Percentiles rank a stretch among this genome's conserved stretches.
Conservation (phyloP, 257 asterid species). For the Rauvolfia tetraphylla region DNA sequence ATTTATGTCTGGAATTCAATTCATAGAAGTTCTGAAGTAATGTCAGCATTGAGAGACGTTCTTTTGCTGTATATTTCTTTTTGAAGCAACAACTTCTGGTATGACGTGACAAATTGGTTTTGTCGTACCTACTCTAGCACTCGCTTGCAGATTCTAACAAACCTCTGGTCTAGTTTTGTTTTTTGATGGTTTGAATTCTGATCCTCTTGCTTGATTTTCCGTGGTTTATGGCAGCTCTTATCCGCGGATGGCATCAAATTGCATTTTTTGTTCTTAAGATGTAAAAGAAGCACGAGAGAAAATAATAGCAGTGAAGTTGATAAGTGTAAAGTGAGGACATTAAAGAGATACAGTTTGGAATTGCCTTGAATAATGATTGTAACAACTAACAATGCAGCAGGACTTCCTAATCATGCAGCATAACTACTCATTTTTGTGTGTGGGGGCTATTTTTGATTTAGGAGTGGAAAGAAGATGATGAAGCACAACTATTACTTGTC, state of each 20-base stretch:
- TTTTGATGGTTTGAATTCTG: not conserved
- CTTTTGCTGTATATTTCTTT: not conserved
- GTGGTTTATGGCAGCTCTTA: not conserved
- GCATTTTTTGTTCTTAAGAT: not conserved
- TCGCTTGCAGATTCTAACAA: not conserved
- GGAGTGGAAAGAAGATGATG: not conserved
- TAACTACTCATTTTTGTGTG: not conserved
- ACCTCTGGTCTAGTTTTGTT: not conserved
- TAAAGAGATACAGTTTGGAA: not conserved
- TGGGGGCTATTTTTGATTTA: not conserved
- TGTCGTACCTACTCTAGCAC: not conserved
- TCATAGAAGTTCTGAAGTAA: not conserved
- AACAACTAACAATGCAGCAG: no score
- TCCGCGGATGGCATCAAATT: not conserved
- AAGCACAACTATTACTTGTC: not conserved
- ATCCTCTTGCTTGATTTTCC: not conserved
- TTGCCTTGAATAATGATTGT: not conserved
- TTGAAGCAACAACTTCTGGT: not conserved
- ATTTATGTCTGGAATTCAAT: not conserved
- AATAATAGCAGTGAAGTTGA: not conserved
- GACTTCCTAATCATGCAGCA: not conserved
- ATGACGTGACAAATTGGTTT: not conserved
- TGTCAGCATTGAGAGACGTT: not conserved
- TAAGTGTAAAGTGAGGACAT: not conserved
- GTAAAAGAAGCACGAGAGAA: not conserved